Conservation (phyloP, 371 early-diverging fungal species). For the Basidiobolus meristosporus region DNA sequence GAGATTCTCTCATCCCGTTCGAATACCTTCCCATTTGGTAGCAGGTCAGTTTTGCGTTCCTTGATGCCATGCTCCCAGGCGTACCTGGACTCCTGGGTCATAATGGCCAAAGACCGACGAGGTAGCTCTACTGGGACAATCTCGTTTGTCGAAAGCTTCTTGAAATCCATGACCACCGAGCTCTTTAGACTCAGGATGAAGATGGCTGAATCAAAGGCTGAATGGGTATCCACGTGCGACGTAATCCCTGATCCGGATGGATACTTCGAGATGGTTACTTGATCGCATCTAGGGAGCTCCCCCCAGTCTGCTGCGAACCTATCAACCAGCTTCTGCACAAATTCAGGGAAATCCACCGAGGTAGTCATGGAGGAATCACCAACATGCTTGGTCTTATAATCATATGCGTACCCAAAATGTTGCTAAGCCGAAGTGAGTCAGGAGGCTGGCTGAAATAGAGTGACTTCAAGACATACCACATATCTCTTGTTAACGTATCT, state of each 20-base stretch:
- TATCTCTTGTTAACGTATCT: too few relatives aligned
- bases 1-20: conserved; percentile 6
- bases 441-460: too few relatives aligned
- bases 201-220: conserved; percentile 4
- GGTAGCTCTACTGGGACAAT: conserved; percentile 4
- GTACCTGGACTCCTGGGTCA: conserved; percentile 5
- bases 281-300: conserved; percentile 4
- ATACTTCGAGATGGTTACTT: conserved; percentile 6
- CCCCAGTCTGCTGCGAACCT: neutral
- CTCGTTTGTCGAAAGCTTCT: neutral
- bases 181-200: conserved; percentile 4
- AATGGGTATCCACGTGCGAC: conserved; percentile 7
- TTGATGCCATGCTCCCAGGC: conserved; percentile 7
- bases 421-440: too few relatives aligned
- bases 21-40: conserved; percentile 5
- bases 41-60: conserved; percentile 5
- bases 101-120: conserved; percentile 4
- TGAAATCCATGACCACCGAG: conserved; percentile 6
- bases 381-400: conserved; percentile 5
- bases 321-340: conserved; percentile 1
- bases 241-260: conserved; percentile 8
- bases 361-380: neutral
- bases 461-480: too few relatives aligned
- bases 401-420: conserved; percentile 7
- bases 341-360: too few relatives aligned